Evolutionary conservation across 129 eudicot species (phyloP).

Genomic region (Smallanthus sonchifolius): DNA sequence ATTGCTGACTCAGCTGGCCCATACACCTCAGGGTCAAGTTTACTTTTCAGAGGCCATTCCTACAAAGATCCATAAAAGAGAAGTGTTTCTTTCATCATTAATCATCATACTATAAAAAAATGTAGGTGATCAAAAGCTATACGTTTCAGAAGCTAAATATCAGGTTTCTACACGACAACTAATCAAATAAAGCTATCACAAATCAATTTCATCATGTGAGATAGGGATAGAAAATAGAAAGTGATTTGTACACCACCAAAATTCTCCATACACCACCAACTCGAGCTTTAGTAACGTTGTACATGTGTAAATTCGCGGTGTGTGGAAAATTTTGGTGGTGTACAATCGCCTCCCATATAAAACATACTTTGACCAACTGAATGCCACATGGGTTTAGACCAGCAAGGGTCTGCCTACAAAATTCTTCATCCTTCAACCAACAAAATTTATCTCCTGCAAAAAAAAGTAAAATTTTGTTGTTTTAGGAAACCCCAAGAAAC

Average conservation of each 20-base stretch:
- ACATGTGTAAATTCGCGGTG: background rate
- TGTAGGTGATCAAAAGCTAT: background rate
- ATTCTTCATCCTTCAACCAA: slow-evolving; percentile 69
- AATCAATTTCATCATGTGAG: background rate
- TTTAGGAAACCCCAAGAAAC: background rate
- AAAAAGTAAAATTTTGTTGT: background rate
- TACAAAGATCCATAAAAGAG: slow-evolving; percentile 11
- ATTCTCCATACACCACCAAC: background rate
- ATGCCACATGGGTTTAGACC: slow-evolving; percentile 65
- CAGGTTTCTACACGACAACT: background rate
- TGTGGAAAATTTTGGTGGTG: background rate
- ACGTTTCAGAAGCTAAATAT: background rate
- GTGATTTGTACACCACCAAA: background rate
- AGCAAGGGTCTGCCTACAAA: slow-evolving; percentile 63
- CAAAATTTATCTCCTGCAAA: slow-evolving; percentile 62
- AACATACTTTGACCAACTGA: slow-evolving; percentile 51
- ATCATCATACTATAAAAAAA: background rate
- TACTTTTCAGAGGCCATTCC: slow-evolving; percentile 76
- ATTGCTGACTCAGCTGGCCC: slow-evolving; percentile 75
- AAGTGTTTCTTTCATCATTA: background rate
- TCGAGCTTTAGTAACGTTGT: background rate
- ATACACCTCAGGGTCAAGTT: slow-evolving; percentile 48
- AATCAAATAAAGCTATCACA: background rate
- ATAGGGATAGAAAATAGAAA: background rate
- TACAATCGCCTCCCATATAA: background rate